Evolutionary conservation across 2,329 filamentous ascomycete species (phyloP), one percentile per base, ranked within the genome.

Genomic region (Fusarium anthophilum): DNA sequence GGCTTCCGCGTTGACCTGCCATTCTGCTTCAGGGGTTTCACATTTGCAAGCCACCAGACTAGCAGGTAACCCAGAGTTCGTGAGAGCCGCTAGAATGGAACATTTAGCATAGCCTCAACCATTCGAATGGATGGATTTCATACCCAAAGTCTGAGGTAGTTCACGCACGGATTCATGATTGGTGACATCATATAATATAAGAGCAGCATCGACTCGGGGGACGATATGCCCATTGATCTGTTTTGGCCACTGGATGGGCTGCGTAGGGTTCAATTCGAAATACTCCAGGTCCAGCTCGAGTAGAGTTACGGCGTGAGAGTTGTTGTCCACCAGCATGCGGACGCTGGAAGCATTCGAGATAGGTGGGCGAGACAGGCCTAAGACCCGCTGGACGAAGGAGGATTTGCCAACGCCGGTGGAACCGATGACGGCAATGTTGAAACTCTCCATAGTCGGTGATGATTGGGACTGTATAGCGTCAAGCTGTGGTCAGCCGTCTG

Each of bases 21-120:
- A 91, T 67, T 90, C 86, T 66, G 89, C 88, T 71, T 92, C 89
- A 54, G 92, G 91, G 57, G 91, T 89, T 81, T 98, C 96, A 85
- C 94, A 97, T 86, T 98, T 98, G 82, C 92, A 96, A 63, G 94
- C 94, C 58, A 97, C 93, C 47, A 98, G 88, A 71, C 96, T 88
- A 60, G 92, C 93, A 14, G 95, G 94, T 44, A 97, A 84, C 30
- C 88, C 88, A 24, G 92, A 91, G 77, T 92, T 92, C 66, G 91
- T 89, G 58, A 97, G 87, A 47, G 92, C 91, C 84, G 91, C 95
- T 97, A 28, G 38, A 51, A 28, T 50, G 55, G 37, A 12, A n/a
- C 28, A 14, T 66, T 74, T 45, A 75, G 63, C 26, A 67, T 37
- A 48, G 48, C 22, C 58, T 63, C 20, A 30, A 51, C 35, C 28